A percentile compares a stretch with the other conserved stretches of the same genome.
These are phyloP conservation scores for Oryza glumipatula DNA, from an alignment of 176 grass and related monocot genomes.

Conservation along the genomic window DNA sequence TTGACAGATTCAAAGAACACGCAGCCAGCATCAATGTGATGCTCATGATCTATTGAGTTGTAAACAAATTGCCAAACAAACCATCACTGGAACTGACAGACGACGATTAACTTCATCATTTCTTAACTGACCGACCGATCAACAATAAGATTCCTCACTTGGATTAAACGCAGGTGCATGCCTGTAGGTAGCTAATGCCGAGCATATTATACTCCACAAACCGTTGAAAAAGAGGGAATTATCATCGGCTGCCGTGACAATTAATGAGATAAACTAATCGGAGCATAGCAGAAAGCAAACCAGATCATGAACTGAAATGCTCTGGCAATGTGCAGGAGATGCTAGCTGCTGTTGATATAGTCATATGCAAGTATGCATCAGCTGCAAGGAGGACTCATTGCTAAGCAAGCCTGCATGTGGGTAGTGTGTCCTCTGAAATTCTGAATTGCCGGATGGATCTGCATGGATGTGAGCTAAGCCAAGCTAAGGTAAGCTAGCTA, in stretches of 20 bases:
- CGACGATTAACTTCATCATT: not conserved
- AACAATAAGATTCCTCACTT: conserved; percentile 41
- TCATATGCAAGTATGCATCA: conserved; percentile 14
- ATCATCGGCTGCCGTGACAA: conserved; percentile 33
- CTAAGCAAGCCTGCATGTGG: conserved; percentile 39
- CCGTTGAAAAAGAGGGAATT: conserved; percentile 42
- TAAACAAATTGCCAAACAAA: not conserved
- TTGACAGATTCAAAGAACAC: conserved; percentile 6
- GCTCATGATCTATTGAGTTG: conserved; percentile 18
- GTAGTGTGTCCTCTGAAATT: conserved; percentile 32
- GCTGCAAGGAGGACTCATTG: not conserved
- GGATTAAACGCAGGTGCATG: conserved; percentile 26
- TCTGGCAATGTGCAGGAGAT: conserved; percentile 34
- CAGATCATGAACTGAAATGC: conserved; percentile 44
- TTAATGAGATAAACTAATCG: conserved; percentile 32
- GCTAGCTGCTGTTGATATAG: not conserved
- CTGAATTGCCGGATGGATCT: conserved; percentile 30
- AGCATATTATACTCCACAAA: conserved; percentile 20
- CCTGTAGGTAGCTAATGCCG: not conserved
- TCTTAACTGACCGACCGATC: conserved; percentile 15
- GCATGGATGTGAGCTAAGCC: conserved; percentile 22
- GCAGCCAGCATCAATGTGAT: not conserved
- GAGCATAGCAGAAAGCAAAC: conserved; percentile 16
- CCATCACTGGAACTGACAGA: not conserved
- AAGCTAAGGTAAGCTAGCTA: no score